These are phyloP conservation scores for Fusarium mundagurra DNA, from an alignment of 2,329 filamentous ascomycete genomes.

Conservation along the genomic window DNA sequence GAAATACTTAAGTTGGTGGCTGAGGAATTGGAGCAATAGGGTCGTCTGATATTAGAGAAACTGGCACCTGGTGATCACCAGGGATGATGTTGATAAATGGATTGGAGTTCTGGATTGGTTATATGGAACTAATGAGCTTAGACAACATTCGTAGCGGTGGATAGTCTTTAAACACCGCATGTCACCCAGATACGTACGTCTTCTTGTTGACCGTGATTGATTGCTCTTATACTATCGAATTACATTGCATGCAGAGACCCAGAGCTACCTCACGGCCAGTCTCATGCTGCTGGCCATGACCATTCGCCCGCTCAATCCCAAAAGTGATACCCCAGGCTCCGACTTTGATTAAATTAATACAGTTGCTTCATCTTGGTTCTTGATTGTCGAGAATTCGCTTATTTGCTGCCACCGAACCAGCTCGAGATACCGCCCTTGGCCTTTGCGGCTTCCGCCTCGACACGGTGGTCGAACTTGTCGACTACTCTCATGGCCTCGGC, in stretches of 20 bases:
- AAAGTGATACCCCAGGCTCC: conserved; percentile 9
- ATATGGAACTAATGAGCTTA: conserved; percentile 30
- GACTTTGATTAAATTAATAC: conserved; percentile 24
- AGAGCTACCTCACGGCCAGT: conserved; percentile 14
- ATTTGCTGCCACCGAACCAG: conserved; percentile 77
- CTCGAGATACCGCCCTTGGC: conserved; percentile 84
- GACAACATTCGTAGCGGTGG: conserved; percentile 1
- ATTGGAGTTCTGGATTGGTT: conserved; percentile 24
- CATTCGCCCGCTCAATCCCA: conserved; percentile 22
- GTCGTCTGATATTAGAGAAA: neutral
- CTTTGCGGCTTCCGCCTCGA: conserved; percentile 81
- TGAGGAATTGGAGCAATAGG: conserved; percentile 49
- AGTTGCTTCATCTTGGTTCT: conserved; percentile 3
- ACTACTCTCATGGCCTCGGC: conserved; percentile 76
- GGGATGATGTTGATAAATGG: neutral
- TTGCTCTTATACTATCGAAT: conserved; percentile 28
- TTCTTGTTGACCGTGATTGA: conserved; percentile 17
- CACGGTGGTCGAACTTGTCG: conserved; percentile 83
- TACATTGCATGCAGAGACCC: conserved; percentile 17
- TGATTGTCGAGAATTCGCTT: conserved; percentile 7
- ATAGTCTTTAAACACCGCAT: neutral
- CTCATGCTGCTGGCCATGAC: conserved; percentile 14
- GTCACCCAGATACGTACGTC: neutral
- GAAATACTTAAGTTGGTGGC: conserved; percentile 86
- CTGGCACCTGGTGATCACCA: neutral